Evolutionary conservation across 2,329 filamentous ascomycete species (phyloP).

Genomic region (Elsinoe perseae): DNA sequence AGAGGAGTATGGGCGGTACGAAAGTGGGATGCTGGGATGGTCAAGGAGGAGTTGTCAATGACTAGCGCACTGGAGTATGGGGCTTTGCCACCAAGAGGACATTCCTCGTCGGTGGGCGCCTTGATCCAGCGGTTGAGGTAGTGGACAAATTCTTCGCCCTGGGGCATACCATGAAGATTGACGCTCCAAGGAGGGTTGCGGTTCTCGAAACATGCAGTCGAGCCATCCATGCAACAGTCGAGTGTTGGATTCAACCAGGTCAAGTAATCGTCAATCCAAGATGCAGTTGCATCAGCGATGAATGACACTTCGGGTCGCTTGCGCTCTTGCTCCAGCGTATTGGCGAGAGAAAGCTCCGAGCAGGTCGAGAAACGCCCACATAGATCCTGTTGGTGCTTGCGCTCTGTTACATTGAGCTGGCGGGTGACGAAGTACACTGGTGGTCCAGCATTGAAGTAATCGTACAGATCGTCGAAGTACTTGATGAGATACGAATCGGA

Average conservation of each 20-base stretch:
- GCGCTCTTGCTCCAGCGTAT: constrained; percentile 86
- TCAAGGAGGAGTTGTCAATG: constrained; percentile 58
- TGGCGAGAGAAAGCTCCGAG: constrained; percentile 72
- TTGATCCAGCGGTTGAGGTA: constrained; percentile 79
- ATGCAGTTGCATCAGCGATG: constrained; percentile 79
- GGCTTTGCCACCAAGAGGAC: constrained; percentile 80
- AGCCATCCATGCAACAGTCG: constrained; percentile 59
- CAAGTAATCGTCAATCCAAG: constrained; percentile 96
- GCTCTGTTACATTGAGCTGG: constrained; percentile 68
- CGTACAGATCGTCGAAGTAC: constrained; percentile 93
- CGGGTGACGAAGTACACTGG: constrained; percentile 94
- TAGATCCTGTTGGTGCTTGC: constrained; percentile 70
- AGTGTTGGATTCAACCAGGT: constrained; percentile 88
- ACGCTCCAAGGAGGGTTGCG: constrained; percentile 81
- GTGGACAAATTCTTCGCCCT: constrained; percentile 80
- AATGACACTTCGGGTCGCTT: constrained; percentile 84
- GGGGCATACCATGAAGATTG: constrained; percentile 82
- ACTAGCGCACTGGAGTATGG: constrained; percentile 80
- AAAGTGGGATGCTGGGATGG: constrained; percentile 80
- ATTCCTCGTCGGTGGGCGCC: constrained; percentile 71
- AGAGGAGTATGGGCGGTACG: constrained; percentile 81
- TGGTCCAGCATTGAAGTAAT: constrained; percentile 83
- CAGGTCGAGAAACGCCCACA: constrained; percentile 90
- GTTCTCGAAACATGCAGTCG: constrained; percentile 63
- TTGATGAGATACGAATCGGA: constrained; percentile 89